Conservation (phyloP, 2,329 filamentous ascomycete species). For the Aspergillus fructus region DNA sequence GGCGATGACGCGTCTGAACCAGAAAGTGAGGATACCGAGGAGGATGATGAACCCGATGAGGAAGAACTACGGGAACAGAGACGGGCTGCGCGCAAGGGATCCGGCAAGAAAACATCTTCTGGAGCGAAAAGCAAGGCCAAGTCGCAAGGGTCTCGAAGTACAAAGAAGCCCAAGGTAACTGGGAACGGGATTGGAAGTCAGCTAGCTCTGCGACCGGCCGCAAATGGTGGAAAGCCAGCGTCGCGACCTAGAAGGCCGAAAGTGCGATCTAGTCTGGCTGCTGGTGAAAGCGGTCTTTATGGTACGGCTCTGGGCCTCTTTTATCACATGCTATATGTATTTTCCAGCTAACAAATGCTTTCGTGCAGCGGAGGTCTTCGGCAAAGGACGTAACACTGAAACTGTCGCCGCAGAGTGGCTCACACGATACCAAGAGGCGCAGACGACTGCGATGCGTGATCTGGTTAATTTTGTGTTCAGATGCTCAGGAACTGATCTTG, state of each 20-base stretch:
- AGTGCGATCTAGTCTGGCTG: conserved; percentile 52
- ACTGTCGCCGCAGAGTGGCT: conserved; percentile 60
- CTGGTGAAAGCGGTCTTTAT: conserved; percentile 57
- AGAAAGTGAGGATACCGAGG: conserved; percentile 39
- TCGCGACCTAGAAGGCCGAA: conserved; percentile 52
- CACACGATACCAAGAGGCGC: conserved; percentile 55
- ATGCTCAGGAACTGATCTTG: conserved; percentile 75
- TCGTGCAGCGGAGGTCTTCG: conserved; percentile 58
- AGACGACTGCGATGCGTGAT: conserved; percentile 55
- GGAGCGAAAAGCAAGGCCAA: conserved; percentile 42
- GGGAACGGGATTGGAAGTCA: conserved; percentile 46
- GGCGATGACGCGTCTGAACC: conserved; percentile 36
- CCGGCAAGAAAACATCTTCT: conserved; percentile 32
- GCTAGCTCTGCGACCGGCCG: conserved; percentile 56
- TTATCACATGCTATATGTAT: not conserved
- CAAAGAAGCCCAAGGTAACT: conserved; percentile 58
- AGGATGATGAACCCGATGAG: conserved; percentile 44
- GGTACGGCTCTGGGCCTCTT: conserved; percentile 39
- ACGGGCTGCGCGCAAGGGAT: conserved; percentile 35
- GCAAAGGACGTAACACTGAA: conserved; percentile 53
- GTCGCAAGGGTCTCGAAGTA: conserved; percentile 29
- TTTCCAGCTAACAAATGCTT: conserved; percentile 22
- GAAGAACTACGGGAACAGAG: conserved; percentile 50
- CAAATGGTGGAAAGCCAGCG: conserved; percentile 44
- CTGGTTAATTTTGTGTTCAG: conserved; percentile 63